A percentile compares a stretch with the other conserved stretches of the same genome.
Evolutionary conservation across 2,329 filamentous ascomycete species (phyloP).

Genomic region (Arthrobotrys sinensis): DNA sequence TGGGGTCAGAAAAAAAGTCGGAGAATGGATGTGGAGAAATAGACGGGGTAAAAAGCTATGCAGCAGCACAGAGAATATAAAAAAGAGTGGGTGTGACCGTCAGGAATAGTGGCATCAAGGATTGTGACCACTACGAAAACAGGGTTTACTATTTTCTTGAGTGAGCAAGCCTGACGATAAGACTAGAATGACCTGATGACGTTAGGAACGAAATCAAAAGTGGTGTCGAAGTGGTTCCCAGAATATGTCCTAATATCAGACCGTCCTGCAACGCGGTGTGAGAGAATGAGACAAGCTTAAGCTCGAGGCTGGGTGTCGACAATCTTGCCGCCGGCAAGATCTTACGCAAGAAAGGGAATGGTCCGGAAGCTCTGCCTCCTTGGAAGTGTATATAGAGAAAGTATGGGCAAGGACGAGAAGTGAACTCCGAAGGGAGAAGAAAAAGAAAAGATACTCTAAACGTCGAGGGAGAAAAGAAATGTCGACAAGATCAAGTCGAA

Average conservation of each 20-base stretch:
- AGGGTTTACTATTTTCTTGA: slow-evolving; percentile 29
- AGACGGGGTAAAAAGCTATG: slow-evolving; percentile 45
- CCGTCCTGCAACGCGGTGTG: slow-evolving; percentile 38
- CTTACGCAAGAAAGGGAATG: slow-evolving; percentile 43
- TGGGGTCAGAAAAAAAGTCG: slow-evolving; percentile 39
- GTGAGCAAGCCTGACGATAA: slow-evolving; percentile 55
- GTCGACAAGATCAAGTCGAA: slow-evolving; percentile 35
- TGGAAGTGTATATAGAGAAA: slow-evolving; percentile 44
- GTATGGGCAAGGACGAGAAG: slow-evolving; percentile 49
- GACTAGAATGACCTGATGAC: slow-evolving; percentile 60
- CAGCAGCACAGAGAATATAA: slow-evolving; percentile 49
- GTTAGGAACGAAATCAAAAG: slow-evolving; percentile 32
- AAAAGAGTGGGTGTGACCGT: slow-evolving; percentile 36
- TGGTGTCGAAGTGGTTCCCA: slow-evolving; percentile 36
- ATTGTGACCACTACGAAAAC: slow-evolving; percentile 33
- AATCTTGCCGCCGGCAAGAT: slow-evolving; percentile 46
- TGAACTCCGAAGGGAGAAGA: slow-evolving; percentile 32
- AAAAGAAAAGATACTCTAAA: slow-evolving; percentile 50
- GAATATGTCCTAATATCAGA: slow-evolving; percentile 41
- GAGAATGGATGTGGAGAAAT: slow-evolving; percentile 60
- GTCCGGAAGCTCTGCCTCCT: slow-evolving; percentile 61
- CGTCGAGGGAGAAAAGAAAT: slow-evolving; percentile 52
- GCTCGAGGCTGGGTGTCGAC: slow-evolving; percentile 28
- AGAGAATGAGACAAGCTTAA: slow-evolving; percentile 44
- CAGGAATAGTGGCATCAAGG: slow-evolving; percentile 48